phyloP scores from a whole-genome alignment of 441 rosid genomes.

The Populus hybrid region DNA sequence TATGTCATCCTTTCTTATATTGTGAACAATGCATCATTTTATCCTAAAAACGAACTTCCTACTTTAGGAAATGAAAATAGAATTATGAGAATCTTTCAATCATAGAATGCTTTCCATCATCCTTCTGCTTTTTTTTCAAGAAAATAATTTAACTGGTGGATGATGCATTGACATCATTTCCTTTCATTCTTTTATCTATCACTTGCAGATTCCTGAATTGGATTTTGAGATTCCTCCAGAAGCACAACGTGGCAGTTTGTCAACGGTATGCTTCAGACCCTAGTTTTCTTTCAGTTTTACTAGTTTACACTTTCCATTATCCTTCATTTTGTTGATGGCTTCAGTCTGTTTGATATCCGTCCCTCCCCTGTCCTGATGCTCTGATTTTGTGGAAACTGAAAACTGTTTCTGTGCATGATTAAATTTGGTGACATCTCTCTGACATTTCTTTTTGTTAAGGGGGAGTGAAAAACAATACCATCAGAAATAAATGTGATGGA shows the following conservation, averaged over 20 bases:
- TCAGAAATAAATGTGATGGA: too few relatives aligned
- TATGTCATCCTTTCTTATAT: too few relatives aligned
- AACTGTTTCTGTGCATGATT: too few relatives aligned
- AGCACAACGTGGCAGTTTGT: slow-evolving; percentile 92
- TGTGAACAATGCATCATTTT: too few relatives aligned
- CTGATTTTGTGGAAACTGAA: not conserved
- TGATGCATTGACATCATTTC: not conserved
- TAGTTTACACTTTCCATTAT: not conserved
- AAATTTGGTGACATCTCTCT: too few relatives aligned
- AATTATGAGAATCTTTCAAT: not conserved
- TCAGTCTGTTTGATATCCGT: not conserved
- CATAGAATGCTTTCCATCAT: not conserved
- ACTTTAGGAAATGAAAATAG: too few relatives aligned
- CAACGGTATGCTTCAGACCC: slow-evolving; percentile 53
- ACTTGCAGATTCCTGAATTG: slow-evolving; percentile 78
- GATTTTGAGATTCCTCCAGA: slow-evolving; percentile 97
- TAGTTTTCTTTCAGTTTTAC: slow-evolving; percentile 2
- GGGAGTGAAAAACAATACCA: too few relatives aligned
- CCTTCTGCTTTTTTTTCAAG: not conserved
- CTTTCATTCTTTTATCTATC: not conserved
- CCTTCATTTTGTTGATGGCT: not conserved
- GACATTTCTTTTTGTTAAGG: too few relatives aligned
- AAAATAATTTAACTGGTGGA: not conserved
- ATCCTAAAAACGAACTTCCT: too few relatives aligned
- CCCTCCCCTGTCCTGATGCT: not conserved